Conservation (phyloP, 139 green algal species). For the Coccomyxa sp. region DNA sequence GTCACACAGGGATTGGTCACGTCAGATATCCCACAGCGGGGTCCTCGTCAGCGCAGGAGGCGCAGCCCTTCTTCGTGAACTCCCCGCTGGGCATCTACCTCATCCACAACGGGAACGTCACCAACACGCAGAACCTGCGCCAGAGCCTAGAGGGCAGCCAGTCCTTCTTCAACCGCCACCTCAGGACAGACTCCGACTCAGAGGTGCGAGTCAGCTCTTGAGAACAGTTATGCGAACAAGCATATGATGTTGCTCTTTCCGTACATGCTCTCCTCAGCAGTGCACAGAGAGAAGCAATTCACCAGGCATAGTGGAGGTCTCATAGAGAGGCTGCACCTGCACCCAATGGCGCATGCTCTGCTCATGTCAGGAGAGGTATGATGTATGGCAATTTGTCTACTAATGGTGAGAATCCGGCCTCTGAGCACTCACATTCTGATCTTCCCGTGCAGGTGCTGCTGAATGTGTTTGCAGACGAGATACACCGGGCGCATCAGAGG, state of each 20-base stretch:
- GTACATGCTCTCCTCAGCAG: too few relatives aligned
- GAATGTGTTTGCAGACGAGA: constrained; percentile 95
- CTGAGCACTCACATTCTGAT: too few relatives aligned
- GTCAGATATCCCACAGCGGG: constrained; percentile 98
- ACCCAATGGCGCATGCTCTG: constrained; percentile 2
- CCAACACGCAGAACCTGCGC: constrained; percentile 88
- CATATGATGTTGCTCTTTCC: not conserved
- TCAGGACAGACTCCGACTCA: constrained; percentile 87
- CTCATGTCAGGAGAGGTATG: not conserved
- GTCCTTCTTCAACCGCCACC: constrained; percentile 85
- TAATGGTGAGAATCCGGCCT: too few relatives aligned
- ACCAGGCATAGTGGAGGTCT: too few relatives aligned
- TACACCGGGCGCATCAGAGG: constrained; percentile 87
- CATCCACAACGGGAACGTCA: constrained; percentile 99
- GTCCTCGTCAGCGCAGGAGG: constrained; percentile 79
- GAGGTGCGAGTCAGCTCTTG: constrained; percentile 50
- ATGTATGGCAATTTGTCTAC: too few relatives aligned
- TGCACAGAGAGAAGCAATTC: too few relatives aligned
- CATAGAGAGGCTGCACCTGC: too few relatives aligned
- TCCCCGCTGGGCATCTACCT: constrained; percentile 95
- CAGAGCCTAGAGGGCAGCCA: constrained; percentile 54
- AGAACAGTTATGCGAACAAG: not conserved
- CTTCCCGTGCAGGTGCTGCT: constrained; percentile 72
- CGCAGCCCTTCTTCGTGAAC: constrained; percentile 99
- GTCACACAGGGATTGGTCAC: constrained; percentile 73